Evolutionary conservation across 1,284 basidiomycete species (phyloP).

Genomic region (Irpex sp.): DNA sequence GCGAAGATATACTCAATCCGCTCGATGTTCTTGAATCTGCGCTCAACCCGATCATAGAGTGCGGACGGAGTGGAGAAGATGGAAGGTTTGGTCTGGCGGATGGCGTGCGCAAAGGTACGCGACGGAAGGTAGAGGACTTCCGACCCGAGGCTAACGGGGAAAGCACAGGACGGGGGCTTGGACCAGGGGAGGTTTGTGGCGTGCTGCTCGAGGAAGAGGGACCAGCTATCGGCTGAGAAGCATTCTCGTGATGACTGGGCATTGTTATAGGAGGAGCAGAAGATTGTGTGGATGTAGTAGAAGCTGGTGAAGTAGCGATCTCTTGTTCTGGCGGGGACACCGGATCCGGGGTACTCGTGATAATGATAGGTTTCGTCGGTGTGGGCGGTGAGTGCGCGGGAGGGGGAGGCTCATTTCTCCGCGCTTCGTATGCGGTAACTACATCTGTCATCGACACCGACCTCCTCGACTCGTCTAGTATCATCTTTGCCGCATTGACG

Average conservation of each 20-base stretch:
- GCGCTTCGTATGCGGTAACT: background rate
- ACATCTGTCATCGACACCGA: constrained; percentile 10
- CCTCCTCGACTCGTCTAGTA: constrained; percentile 5
- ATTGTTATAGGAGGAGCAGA: constrained; percentile 12
- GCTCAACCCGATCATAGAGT: constrained; percentile 17
- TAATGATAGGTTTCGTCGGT: background rate
- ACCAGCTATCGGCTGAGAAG: background rate
- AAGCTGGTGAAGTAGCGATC: background rate
- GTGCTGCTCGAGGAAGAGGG: constrained; percentile 15
- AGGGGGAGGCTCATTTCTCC: background rate
- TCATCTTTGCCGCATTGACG: background rate
- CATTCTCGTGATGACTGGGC: constrained; percentile 13
- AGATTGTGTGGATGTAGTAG: background rate
- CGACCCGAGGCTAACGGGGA: constrained; percentile 25
- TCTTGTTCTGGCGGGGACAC: constrained; percentile 1
- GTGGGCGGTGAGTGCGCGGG: background rate
- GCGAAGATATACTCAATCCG: constrained; percentile 14
- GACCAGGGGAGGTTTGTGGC: constrained; percentile 9
- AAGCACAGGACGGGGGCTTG: constrained; percentile 16
- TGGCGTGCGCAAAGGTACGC: constrained; percentile 43
- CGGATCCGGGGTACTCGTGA: constrained; percentile 2
- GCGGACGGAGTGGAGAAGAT: constrained; percentile 40
- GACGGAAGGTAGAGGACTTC: constrained; percentile 58
- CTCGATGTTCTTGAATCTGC: constrained; percentile 19
- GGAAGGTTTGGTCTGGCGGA: constrained; percentile 29